phyloP scores from a whole-genome alignment of 2,329 filamentous ascomycete species.

The Juglanconis oblonga region DNA sequence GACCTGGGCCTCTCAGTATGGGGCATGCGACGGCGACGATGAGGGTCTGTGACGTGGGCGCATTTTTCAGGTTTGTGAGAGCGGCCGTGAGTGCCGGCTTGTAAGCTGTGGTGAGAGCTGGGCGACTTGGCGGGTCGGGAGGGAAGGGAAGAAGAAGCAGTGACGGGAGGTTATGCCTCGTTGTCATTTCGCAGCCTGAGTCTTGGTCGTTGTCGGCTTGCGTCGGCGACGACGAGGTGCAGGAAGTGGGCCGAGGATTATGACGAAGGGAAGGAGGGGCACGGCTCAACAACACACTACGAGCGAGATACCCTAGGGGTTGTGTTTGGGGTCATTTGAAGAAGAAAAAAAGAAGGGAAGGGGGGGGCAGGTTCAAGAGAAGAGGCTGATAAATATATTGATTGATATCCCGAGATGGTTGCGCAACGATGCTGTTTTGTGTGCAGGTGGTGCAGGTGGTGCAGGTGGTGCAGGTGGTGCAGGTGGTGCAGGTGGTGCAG shows the following conservation, averaged over 20 bases:
- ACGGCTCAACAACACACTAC: background rate
- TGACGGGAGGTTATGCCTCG: conserved; percentile 36
- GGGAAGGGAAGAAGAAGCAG: conserved; percentile 64
- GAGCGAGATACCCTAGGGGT: background rate
- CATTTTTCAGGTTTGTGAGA: conserved; percentile 45
- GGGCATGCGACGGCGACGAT: conserved; percentile 61
- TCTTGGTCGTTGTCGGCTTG: background rate
- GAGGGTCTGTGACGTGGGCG: conserved; percentile 36
- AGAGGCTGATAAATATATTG: too few species aligned
- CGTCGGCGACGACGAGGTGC: background rate
- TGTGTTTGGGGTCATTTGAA: background rate
- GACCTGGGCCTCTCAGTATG: conserved; percentile 51
- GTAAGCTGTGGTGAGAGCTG: conserved; percentile 57
- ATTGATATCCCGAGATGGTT: too few species aligned
- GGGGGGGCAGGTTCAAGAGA: too few species aligned
- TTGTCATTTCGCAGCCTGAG: background rate
- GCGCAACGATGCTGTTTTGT: too few species aligned
- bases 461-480: too few species aligned
- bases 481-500: too few species aligned
- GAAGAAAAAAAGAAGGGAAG: too few species aligned
- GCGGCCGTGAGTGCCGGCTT: conserved; percentile 54
- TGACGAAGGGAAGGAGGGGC: background rate
- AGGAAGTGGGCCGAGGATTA: background rate
- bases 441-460: too few species aligned
- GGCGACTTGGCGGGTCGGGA: conserved; percentile 51